Conservation (phyloP, 257 asterid genomes). For the Nicotiana tabacum region DNA sequence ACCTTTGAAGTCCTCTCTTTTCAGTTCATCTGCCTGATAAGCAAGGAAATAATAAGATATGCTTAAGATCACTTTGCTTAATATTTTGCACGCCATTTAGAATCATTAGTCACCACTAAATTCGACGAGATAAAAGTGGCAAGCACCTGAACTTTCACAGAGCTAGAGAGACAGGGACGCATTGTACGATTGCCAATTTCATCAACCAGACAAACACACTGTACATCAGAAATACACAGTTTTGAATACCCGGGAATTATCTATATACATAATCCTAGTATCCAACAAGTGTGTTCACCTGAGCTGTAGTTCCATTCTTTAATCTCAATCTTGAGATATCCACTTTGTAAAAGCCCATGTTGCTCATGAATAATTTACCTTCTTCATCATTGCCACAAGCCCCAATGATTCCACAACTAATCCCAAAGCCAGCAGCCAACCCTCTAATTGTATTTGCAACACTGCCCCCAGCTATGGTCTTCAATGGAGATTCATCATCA, state of each 20-base stretch:
- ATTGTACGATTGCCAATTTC: conserved; percentile 89
- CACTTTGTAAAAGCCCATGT: conserved; percentile 65
- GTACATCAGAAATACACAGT: conserved; percentile 20
- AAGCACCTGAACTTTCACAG: conserved; percentile 87
- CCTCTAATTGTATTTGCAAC: conserved; percentile 96
- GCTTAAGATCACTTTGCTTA: neutral
- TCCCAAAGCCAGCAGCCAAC: conserved; percentile 82
- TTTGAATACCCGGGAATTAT: neutral
- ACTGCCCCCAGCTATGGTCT: conserved; percentile 97
- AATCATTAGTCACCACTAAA: neutral
- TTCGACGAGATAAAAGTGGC: neutral
- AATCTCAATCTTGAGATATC: conserved; percentile 76
- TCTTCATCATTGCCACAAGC: conserved; percentile 90
- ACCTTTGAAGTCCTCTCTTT: conserved; percentile 70
- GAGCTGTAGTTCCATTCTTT: conserved; percentile 75
- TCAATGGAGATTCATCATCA: conserved; percentile 39
- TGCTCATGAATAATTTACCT: conserved; percentile 65
- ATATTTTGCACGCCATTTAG: neutral
- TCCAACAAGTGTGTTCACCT: conserved; percentile 38
- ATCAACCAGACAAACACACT: conserved; percentile 98
- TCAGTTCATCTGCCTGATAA: conserved; percentile 76
- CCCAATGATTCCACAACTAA: conserved; percentile 83
- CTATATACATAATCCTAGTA: neutral
- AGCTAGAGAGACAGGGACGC: conserved; percentile 90
- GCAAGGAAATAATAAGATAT: conserved; percentile 24